These are phyloP conservation scores for Prototheca wickerhamii DNA, from an alignment of 163 green algal genomes.

Conservation along the genomic window DNA sequence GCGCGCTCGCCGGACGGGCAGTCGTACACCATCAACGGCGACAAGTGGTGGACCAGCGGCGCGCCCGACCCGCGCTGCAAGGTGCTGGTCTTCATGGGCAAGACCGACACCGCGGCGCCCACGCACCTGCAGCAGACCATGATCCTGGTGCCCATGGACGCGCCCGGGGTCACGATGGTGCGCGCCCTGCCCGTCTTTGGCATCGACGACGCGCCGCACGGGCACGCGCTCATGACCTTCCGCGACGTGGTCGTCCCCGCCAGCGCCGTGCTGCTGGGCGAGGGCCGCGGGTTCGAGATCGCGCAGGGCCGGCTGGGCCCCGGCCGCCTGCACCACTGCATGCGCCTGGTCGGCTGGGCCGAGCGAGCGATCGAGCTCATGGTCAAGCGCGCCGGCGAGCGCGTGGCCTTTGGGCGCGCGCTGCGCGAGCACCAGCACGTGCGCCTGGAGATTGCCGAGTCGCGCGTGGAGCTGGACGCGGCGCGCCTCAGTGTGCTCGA, in stretches of 20 bases:
- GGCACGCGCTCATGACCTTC: slow-evolving; percentile 84
- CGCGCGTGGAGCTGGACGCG: slow-evolving; percentile 54
- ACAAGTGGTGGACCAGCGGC: slow-evolving; percentile 92
- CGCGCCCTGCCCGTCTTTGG: slow-evolving; percentile 82
- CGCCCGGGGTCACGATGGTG: slow-evolving; percentile 62
- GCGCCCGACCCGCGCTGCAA: slow-evolving; percentile 81
- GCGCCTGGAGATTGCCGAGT: slow-evolving; percentile 25
- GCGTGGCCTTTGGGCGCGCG: slow-evolving; percentile 54
- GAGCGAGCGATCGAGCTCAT: slow-evolving; percentile 73
- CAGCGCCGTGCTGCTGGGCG: slow-evolving; percentile 67
- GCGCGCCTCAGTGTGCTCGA: slow-evolving; percentile 70
- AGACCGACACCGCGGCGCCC: slow-evolving; percentile 51
- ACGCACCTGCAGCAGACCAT: slow-evolving; percentile 85
- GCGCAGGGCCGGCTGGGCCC: slow-evolving; percentile 91
- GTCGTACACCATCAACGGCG: slow-evolving; percentile 31
- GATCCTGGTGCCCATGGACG: slow-evolving; percentile 83
- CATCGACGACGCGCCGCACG: slow-evolving; percentile 91
- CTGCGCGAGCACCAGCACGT: slow-evolving; percentile 47
- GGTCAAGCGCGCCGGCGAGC: slow-evolving; percentile 31
- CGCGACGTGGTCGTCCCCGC: slow-evolving; percentile 56
- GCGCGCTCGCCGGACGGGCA: slow-evolving; percentile 11
- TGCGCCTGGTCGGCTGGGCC: slow-evolving; percentile 82
- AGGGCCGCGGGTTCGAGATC: slow-evolving; percentile 96
- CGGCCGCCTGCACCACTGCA: slow-evolving; percentile 97
- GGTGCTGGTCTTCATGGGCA: slow-evolving; percentile 95